These are phyloP conservation scores for Lactuca saligna DNA, from an alignment of 129 eudicot species.

Conservation along the genomic window DNA sequence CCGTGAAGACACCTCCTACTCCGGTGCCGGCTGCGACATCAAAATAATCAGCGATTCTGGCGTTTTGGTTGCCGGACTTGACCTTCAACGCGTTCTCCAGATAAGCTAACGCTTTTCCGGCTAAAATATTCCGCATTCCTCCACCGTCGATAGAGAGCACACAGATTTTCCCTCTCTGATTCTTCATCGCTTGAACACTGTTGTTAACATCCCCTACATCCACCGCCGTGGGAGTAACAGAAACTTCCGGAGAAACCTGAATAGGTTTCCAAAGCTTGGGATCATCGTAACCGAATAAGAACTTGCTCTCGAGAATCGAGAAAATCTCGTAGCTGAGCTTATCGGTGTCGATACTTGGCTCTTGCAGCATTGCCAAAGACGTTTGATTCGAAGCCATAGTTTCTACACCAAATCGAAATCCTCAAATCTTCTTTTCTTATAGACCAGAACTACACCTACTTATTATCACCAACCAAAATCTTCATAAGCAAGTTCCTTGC, in stretches of 20 bases:
- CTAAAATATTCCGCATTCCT: slow-evolving; percentile 64
- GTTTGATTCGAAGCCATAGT: slow-evolving; percentile 25
- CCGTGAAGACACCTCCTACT: slow-evolving; percentile 35
- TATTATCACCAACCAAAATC: slow-evolving; percentile 26
- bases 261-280: slow-evolving; percentile 73
- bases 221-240: slow-evolving; percentile 26
- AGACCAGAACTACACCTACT: slow-evolving; percentile 2
- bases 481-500: slow-evolving; percentile 17
- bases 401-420: neutral
- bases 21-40: slow-evolving; percentile 43
- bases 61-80: slow-evolving; percentile 71
- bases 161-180: slow-evolving; percentile 81
- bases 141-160: slow-evolving; percentile 78
- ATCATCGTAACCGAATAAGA: slow-evolving; percentile 77
- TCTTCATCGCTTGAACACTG: slow-evolving; percentile 43
- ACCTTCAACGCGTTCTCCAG: slow-evolving; percentile 62
- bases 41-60: slow-evolving; percentile 38
- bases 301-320: slow-evolving; percentile 79
- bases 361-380: slow-evolving; percentile 25
- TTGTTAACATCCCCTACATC: neutral
- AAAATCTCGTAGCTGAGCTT: slow-evolving; percentile 91
- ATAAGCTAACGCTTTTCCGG: slow-evolving; percentile 71
- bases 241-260: slow-evolving; percentile 40
- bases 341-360: slow-evolving; percentile 58
- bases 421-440: neutral